These are phyloP conservation scores for Diplodia seriata DNA, from an alignment of 2,329 filamentous ascomycete genomes.

Conservation along the genomic window DNA sequence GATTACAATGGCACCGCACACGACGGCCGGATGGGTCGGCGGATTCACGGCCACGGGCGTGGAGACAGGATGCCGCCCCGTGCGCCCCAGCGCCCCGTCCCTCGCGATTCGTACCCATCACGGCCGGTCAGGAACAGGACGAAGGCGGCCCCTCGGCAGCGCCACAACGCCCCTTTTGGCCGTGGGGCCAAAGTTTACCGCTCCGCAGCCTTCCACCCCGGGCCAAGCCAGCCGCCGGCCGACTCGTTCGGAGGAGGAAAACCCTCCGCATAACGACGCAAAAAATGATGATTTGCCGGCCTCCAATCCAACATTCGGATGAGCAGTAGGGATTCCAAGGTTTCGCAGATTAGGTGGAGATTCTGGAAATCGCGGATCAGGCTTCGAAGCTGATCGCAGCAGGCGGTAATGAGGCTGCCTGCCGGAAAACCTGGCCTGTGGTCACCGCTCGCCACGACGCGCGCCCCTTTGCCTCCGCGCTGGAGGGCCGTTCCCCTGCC, in stretches of 20 bases:
- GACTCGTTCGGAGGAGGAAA: background rate
- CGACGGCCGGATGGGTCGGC: slow-evolving; percentile 3
- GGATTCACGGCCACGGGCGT: slow-evolving; percentile 9
- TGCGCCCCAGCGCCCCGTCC: background rate
- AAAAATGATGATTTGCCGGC: slow-evolving; percentile 14
- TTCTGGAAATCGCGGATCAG: slow-evolving; percentile 18
- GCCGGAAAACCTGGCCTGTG: slow-evolving; percentile 22
- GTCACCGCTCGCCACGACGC: slow-evolving; percentile 25
- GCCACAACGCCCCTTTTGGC: slow-evolving; percentile 23
- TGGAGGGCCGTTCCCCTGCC: slow-evolving; percentile 10
- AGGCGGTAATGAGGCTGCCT: slow-evolving; percentile 15
- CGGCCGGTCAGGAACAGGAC: slow-evolving; percentile 18
- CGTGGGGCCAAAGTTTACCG: slow-evolving; percentile 9
- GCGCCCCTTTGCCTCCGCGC: slow-evolving; percentile 22
- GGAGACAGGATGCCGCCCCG: slow-evolving; percentile 1
- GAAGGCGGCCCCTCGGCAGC: background rate
- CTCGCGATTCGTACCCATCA: slow-evolving; percentile 17
- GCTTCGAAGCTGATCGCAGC: slow-evolving; percentile 13
- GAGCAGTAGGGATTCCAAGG: slow-evolving; percentile 16
- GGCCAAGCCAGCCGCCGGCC: background rate
- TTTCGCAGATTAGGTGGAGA: slow-evolving; percentile 20
- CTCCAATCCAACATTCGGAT: slow-evolving; percentile 14
- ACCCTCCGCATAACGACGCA: background rate
- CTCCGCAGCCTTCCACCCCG: slow-evolving; percentile 9
- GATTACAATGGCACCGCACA: slow-evolving; percentile 10